Conservation (phyloP, 1,284 basidiomycete species). For the Inonotus obliquus region DNA sequence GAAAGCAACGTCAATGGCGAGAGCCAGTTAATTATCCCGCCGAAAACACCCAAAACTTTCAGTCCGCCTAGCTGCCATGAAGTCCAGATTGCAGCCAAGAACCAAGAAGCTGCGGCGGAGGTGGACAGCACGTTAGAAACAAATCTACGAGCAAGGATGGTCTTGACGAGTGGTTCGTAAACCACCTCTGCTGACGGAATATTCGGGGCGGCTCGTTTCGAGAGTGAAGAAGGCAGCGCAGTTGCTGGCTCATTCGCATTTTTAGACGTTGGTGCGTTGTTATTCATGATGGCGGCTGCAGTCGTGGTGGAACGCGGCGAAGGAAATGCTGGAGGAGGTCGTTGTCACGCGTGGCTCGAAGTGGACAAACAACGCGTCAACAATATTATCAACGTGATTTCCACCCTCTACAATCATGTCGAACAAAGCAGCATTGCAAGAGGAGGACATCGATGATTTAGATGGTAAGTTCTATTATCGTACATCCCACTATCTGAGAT, state of each 20-base stretch:
- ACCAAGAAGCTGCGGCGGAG: constrained; percentile 45
- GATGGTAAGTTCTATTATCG: constrained; percentile 46
- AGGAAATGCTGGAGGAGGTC: neutral
- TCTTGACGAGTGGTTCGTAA: constrained; percentile 58
- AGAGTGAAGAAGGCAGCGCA: constrained; percentile 35
- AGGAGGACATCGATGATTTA: constrained; percentile 72
- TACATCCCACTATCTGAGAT: constrained; percentile 7
- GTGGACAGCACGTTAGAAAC: constrained; percentile 46
- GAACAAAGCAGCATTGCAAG: constrained; percentile 26
- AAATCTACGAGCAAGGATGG: constrained; percentile 51
- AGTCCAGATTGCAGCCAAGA: constrained; percentile 36
- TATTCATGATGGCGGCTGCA: neutral
- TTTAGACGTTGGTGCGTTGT: neutral
- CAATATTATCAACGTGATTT: neutral
- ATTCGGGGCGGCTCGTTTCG: constrained; percentile 40
- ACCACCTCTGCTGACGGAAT: constrained; percentile 45
- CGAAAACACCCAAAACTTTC: constrained; percentile 28
- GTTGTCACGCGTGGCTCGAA: neutral
- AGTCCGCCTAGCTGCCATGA: constrained; percentile 30
- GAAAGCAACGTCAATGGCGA: constrained; percentile 32
- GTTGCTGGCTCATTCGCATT: constrained; percentile 25
- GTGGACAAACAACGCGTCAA: constrained; percentile 2
- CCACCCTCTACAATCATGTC: constrained; percentile 1
- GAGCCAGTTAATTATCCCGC: constrained; percentile 35
- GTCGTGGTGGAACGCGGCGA: neutral